Evolutionary conservation across 176 grass and related monocot genomes (phyloP), one percentile per base, ranked within the genome.

Genomic region (Carex kokanica): DNA sequence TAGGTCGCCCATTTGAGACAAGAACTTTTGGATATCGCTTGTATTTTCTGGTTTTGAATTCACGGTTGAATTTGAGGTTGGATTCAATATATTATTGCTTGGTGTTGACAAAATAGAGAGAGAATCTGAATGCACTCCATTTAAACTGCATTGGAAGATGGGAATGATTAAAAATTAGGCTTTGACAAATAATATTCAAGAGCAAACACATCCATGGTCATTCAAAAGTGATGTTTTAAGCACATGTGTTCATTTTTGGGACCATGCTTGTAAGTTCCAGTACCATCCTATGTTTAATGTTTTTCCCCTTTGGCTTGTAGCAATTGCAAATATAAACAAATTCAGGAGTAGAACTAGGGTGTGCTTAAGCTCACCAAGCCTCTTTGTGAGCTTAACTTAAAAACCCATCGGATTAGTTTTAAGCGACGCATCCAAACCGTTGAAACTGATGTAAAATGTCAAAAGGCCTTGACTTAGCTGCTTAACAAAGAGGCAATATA

Each of bases 1-100:
- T 17, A 97, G 83, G 55, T 97, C 91, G 17, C 80, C 88, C 89
- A 88, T 97, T 85, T 93, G 89, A 80, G 87, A 88, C 18, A 97
- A 64, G 69, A 90, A 68, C 65, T 84, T 88, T n/a, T 89, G 85
- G 7, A 93, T 63, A 82, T 65, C 80, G 34, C 79, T 87, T 74
- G 49, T 21, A 82, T 93, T 77, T 8, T n/a, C 88, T 74, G 83
- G 55, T 74, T 53, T 74, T 74, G 71, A 52, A 51, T 74, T 52
- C 43, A 49, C 70, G 41, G 84, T 77, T 31, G 79, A 43, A 60
- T 86, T 90, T 79, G 78, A 79, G 73, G 11, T 63, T 69, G 85
- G 60, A 67, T 51, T 18, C 24, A 64, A 43, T 25, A 81, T 72
- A 71, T 34, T 80, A 82, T 74, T 85, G 68, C 60, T 83, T 63